Base-by-base conservation (phyloP, 106 monocot species). In the Phalaenopsis equestris region DNA sequence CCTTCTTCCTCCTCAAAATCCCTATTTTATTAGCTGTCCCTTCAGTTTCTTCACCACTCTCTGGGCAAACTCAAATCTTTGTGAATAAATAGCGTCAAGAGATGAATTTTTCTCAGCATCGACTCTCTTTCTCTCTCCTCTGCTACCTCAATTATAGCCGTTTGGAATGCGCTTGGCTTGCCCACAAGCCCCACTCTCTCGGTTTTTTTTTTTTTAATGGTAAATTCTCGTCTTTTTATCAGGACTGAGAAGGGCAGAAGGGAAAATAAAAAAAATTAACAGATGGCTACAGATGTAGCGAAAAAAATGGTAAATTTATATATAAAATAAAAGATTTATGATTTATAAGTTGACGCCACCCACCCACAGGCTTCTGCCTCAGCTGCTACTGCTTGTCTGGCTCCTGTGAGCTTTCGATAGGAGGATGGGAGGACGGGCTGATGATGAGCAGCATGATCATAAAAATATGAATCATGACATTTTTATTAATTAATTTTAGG, bases 61-160 rank as follows among this genome's bases (percentile, higher is more conserved):
- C 42, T 21, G 24, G 9, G 30, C 23, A 43, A 67, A 21, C 38
- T 70, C 70, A 41, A 42, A 65, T 74, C 74, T 74, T 74, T 45
- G 6, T 6, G 74, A 19, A 74, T 43, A 74, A 74, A 42, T 38
- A 70, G 15, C 39, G 36, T 70, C 15, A 70, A 39, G 12, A 39
- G 39, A 39, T 11, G 10, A 39, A 5, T 15, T 2, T 15, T 70
- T 39, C 37, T n/a, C 8, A 9, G 39, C 72, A 3, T 36, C 39
- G 5, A 2, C 39, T 57, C 15, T 36, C 39, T 19, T 4, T 43
- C 79, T 72, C 48, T 42, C 49, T 36, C 21, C 30, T 49, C 49
- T 36, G 21, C 52, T 72, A 1, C 82, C 42, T 46, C 81, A 82
- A 82, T 77, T 77, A 77, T 82, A 82, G 82, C 82, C 82, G 82